A percentile compares a stretch with the other conserved stretches of the same genome.
phyloP scores from a whole-genome alignment of 345 rosid genomes.

The Salix dunnii region DNA sequence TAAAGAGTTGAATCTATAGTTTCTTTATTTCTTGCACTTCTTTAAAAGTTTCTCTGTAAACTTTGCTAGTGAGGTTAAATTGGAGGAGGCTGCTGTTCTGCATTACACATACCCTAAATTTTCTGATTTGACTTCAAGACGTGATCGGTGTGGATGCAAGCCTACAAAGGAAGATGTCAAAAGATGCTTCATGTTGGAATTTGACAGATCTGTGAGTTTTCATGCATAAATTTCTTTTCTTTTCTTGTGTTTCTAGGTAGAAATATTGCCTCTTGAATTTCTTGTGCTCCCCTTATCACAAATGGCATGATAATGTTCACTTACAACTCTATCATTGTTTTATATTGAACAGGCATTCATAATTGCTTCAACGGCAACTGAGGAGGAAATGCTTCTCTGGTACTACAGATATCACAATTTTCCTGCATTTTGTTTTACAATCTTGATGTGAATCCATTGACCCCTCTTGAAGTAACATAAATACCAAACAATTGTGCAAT shows the following conservation, averaged over 20 bases:
- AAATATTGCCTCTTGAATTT: not conserved
- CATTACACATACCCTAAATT: conserved; percentile 83
- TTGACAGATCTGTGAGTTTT: conserved; percentile 87
- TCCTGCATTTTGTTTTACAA: not conserved
- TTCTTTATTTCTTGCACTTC: not conserved
- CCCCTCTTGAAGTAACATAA: not conserved
- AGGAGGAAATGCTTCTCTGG: conserved; percentile 96
- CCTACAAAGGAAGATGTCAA: conserved; percentile 92
- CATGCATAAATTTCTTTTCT: not conserved
- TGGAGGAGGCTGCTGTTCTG: conserved; percentile 87
- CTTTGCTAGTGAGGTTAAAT: conserved; percentile 54
- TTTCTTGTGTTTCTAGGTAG: not conserved
- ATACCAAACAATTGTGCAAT: not conserved
- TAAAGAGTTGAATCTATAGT: not conserved
- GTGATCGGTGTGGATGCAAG: conserved; percentile 97
- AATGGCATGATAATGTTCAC: not conserved
- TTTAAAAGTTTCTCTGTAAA: conserved; percentile 5
- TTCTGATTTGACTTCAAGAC: conserved; percentile 96
- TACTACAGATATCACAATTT: conserved; percentile 29
- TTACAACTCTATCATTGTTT: conserved; percentile 18
- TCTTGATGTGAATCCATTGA: not conserved
- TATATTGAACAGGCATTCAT: conserved; percentile 79
- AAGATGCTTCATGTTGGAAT: conserved; percentile 97
- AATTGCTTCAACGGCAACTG: conserved; percentile 88
- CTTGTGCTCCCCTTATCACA: not conserved